A percentile compares a stretch with the other conserved stretches of the same genome.
phyloP scores from a whole-genome alignment of 2,329 filamentous ascomycete species.

The Penicillium digitatum region DNA sequence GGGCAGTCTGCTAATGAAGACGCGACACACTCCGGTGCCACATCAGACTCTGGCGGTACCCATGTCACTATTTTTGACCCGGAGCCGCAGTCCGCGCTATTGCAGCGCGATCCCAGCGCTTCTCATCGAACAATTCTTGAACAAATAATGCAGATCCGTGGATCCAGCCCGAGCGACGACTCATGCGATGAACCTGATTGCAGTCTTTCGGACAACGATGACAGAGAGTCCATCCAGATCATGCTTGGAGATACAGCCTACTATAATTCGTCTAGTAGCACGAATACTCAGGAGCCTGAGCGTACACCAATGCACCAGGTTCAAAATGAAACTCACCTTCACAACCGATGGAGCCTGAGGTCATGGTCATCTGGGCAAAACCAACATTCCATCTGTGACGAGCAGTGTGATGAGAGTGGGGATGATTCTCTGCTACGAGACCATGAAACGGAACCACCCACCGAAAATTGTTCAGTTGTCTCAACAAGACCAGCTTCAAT shows the following conservation, averaged over 20 bases:
- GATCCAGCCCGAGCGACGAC: slow-evolving; percentile 42
- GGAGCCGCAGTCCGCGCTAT: slow-evolving; percentile 64
- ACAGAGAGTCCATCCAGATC: slow-evolving; percentile 55
- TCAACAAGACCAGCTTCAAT: slow-evolving; percentile 39
- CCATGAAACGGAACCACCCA: slow-evolving; percentile 29
- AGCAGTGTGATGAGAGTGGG: slow-evolving; percentile 35
- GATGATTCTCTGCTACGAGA: slow-evolving; percentile 30
- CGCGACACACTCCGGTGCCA: slow-evolving; percentile 47
- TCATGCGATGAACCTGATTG: slow-evolving; percentile 40
- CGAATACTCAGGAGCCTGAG: slow-evolving; percentile 29
- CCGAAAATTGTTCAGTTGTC: slow-evolving; percentile 36
- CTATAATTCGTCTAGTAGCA: slow-evolving; percentile 31
- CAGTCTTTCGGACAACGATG: slow-evolving; percentile 46
- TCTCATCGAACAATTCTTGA: slow-evolving; percentile 44
- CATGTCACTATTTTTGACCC: slow-evolving; percentile 61
- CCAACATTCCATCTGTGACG: slow-evolving; percentile 32
- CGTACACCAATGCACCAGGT: slow-evolving; percentile 21
- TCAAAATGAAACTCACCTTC: slow-evolving; percentile 18
- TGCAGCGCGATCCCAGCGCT: slow-evolving; percentile 27
- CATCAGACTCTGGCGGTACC: slow-evolving; percentile 58
- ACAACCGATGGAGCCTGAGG: slow-evolving; percentile 43
- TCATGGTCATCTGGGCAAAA: slow-evolving; percentile 44
- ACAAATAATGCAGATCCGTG: slow-evolving; percentile 49
- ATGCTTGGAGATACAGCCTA: slow-evolving; percentile 50
- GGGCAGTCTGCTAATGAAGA: slow-evolving; percentile 2